Conservation (phyloP, 352 stramenopile species). For the Globisporangium nagaii region DNA sequence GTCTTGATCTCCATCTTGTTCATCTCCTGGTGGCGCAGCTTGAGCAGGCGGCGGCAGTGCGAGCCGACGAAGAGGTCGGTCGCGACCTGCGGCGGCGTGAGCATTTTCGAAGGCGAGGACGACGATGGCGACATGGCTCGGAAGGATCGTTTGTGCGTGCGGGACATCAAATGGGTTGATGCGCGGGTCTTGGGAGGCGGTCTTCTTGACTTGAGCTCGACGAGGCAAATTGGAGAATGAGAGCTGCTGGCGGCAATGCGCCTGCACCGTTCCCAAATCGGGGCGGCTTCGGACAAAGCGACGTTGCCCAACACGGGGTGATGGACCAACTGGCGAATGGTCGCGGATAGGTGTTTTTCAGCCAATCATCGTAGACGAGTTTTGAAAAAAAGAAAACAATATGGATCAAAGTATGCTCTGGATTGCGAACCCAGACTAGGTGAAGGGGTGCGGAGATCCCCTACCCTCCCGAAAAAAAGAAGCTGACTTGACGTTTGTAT, state of each 20-base stretch:
- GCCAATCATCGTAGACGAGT: not conserved
- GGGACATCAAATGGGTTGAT: not conserved
- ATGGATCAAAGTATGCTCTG: not conserved
- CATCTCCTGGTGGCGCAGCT: constrained; percentile 45
- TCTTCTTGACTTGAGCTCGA: constrained; percentile 3
- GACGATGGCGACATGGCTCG: not conserved
- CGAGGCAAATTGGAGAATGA: constrained; percentile 12
- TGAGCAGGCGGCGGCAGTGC: constrained; percentile 46
- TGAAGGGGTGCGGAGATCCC: not conserved
- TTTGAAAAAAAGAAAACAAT: constrained; percentile 11
- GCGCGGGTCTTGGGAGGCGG: not conserved
- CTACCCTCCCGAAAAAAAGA: constrained; percentile 2
- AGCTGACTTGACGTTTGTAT: constrained; percentile 6
- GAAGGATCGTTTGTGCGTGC: constrained; percentile 4
- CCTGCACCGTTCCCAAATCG: too few relatives aligned
- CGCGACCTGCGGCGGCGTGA: constrained; percentile 8
- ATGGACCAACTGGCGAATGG: not conserved
- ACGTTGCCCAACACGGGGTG: not conserved
- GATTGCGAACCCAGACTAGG: not conserved
- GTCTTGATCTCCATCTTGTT: constrained; percentile 45
- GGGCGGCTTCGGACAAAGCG: too few relatives aligned
- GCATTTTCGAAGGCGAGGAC: not conserved
- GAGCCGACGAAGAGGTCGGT: constrained; percentile 26
- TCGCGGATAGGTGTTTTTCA: not conserved
- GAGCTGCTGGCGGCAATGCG: not conserved